phyloP scores from a whole-genome alignment of 2,329 filamentous ascomycete genomes.

The Chalaropsis thielavioides region DNA sequence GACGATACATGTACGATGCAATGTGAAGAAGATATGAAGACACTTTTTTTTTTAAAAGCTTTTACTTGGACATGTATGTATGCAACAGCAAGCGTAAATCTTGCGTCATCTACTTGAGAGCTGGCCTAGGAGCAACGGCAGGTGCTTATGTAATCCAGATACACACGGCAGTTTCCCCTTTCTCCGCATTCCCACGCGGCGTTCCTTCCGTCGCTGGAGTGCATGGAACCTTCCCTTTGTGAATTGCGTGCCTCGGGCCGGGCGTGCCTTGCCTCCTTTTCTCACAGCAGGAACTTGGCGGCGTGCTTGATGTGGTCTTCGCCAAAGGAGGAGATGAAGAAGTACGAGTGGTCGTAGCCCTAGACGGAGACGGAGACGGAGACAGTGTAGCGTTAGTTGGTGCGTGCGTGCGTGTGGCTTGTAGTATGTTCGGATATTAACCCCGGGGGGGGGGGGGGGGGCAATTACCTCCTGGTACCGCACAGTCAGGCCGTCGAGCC shows the following conservation, averaged over 20 bases:
- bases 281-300: constrained; percentile 55
- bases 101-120: background rate
- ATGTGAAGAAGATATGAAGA: background rate
- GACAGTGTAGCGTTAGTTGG: background rate
- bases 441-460: too few species aligned
- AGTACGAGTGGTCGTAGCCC: constrained; percentile 96
- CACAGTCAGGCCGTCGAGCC: constrained; percentile 57
- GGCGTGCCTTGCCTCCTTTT: too few species aligned
- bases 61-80: background rate
- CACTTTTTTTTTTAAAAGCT: background rate
- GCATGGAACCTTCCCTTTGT: too few species aligned
- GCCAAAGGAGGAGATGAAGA: constrained; percentile 81
- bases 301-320: constrained; percentile 86
- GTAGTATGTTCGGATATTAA: background rate
- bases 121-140: background rate
- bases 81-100: background rate
- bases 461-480: constrained; percentile 71
- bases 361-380: constrained; percentile 23
- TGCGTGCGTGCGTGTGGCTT: background rate
- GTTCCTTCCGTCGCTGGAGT: too few species aligned
- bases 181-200: too few species aligned
- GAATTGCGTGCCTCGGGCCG: too few species aligned
- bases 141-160: background rate
- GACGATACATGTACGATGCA: background rate
- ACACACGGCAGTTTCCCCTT: background rate